Evolutionary conservation across 768 basidiomycete species (phyloP).

Genomic region (Coprinopsis cinerea): DNA sequence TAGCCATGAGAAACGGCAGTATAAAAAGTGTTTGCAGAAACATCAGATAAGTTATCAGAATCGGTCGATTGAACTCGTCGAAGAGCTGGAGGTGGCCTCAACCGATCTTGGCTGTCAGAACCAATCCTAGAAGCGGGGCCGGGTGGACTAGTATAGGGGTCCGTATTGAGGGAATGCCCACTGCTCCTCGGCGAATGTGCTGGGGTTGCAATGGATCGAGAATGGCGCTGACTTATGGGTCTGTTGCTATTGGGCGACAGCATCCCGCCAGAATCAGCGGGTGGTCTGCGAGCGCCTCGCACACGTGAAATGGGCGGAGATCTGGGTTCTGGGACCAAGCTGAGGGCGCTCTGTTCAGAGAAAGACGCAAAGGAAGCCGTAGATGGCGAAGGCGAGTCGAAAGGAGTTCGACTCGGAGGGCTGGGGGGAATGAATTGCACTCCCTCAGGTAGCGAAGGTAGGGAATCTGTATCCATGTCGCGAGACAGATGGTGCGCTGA

Average conservation of each 20-base stretch:
- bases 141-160: too few species aligned
- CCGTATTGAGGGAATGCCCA: too few species aligned
- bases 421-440: not conserved
- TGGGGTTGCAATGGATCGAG: not conserved
- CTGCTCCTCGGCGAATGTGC: too few species aligned
- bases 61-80: not conserved
- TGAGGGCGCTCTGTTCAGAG: not conserved
- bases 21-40: slow-evolving; percentile 8
- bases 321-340: not conserved
- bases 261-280: too few species aligned
- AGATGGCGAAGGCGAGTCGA: slow-evolving; percentile 1
- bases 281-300: not conserved
- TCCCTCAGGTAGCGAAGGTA: slow-evolving; percentile 9
- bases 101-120: too few species aligned
- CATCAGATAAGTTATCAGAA: slow-evolving; percentile 4
- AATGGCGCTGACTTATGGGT: not conserved
- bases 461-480: slow-evolving; percentile 1
- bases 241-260: not conserved
- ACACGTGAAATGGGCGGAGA: not conserved
- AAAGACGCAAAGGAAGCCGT: not conserved
- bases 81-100: too few species aligned
- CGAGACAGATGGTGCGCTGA: not conserved
- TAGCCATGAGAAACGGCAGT: slow-evolving; percentile 7
- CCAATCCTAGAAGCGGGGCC: too few species aligned
- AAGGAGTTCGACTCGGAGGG: not conserved